Evolutionary conservation across 805 yeast genomes (phyloP), one percentile per base, ranked within the genome.

Genomic region (Kazachstania kunashirensis): DNA sequence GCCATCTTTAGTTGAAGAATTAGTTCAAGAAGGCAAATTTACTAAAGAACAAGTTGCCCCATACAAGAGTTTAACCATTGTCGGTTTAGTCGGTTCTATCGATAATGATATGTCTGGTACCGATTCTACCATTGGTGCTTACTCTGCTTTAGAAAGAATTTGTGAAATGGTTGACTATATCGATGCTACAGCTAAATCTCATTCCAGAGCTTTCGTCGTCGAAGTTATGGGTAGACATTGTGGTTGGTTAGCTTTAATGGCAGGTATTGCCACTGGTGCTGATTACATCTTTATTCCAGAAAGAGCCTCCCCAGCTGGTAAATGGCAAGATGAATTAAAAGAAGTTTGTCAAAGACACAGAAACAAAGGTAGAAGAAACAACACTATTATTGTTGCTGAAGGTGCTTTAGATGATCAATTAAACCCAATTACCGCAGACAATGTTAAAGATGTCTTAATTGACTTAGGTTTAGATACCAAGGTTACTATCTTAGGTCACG

Each of bases 201-300:
- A 92, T 61, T 84, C 95, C 11, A 76, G 98, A 55, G 98, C 98
- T 6, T 92, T 92, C 59, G 96, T 92, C 30, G 83, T 92, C 41
- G 98, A 92, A 61, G 98, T 92, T 28, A 92, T 92, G 98, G 98
- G 98, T 44, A 77, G 98, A 57, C 96, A 92, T 61, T 92, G 98
- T 70, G 98, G 98, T 45, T 92, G 98, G 98, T 73, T 92, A 50
- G 97, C 94, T 2, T 67, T 92, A 49, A 88, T 86, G 92, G 94
- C 98, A 4, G 98, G 97, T 55, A 79, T 89, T 43, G 86, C 97
- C 30, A 84, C 96, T 20, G 83, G 92, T 52, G 97, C 98, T 3
- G 98, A 92, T 64, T 86, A 77, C 59, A 81, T 86, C 41, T 79
- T 92, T 52, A 82, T 92, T 46, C 98, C 98, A 24, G 98, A 92